phyloP scores from a whole-genome alignment of 495 filamentous ascomycete genomes.

The Lasiosphaeria ovina region DNA sequence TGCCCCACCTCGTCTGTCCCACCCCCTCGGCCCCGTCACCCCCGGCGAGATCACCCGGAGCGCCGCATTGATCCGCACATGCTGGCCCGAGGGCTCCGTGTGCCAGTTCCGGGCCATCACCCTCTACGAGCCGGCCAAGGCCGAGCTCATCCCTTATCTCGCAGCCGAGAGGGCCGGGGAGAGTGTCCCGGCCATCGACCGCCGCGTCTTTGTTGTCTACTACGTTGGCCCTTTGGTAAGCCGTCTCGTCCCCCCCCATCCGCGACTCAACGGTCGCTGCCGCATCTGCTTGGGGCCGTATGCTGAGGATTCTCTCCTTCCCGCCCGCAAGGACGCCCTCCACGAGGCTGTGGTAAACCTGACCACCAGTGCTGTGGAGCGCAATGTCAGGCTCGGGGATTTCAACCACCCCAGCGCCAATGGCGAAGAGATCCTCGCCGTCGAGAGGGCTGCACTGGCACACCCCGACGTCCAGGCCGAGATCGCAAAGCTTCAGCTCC shows the following conservation, averaged over 20 bases:
- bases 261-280: neutral
- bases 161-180: constrained; percentile 26
- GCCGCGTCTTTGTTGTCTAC: constrained; percentile 58
- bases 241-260: neutral
- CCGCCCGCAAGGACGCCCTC: constrained; percentile 53
- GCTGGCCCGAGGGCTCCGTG: constrained; percentile 51
- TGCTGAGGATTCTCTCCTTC: neutral
- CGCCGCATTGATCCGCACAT: constrained; percentile 40
- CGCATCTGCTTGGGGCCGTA: neutral
- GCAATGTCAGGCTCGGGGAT: constrained; percentile 56
- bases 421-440: constrained; percentile 56
- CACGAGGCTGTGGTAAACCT: constrained; percentile 66
- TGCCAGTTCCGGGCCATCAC: constrained; percentile 65
- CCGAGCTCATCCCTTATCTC: constrained; percentile 51
- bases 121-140: constrained; percentile 63
- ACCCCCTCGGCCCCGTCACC: constrained; percentile 61
- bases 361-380: constrained; percentile 50
- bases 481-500: constrained; percentile 62
- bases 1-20: constrained; percentile 21
- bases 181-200: constrained; percentile 37
- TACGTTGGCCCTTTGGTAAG: constrained; percentile 62
- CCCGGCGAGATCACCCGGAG: constrained; percentile 53
- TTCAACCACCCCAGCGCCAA: constrained; percentile 58
- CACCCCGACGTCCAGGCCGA: constrained; percentile 59
- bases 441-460: constrained; percentile 57